Evolutionary conservation across 1,139 yeast species (phyloP), one percentile per base, ranked within the genome.

Genomic region (Hemisphaericaspora lyxosophila): DNA sequence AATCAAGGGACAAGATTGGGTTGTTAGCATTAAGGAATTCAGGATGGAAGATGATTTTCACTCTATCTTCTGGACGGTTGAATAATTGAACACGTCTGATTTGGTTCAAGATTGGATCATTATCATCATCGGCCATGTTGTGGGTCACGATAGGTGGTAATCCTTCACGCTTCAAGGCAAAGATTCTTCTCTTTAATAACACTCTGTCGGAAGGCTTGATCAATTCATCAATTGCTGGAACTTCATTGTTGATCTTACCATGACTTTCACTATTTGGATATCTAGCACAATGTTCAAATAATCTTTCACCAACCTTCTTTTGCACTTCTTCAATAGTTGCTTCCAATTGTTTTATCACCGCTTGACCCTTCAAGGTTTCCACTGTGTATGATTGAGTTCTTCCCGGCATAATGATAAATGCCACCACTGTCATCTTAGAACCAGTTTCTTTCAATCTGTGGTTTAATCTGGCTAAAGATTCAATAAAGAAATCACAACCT

Each of bases 361-460:
- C 97, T 64, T 92, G 98, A 36, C 97, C 96, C 68, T 85, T 86
- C 55, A 92, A 76, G 13, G 97, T 92, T 60, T 92, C 98, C 30
- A 89, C 95, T 1, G 97, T 92, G 65, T 89, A 92, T 1, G 97
- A 89, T 53, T 84, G 84, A 41, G 95, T 90, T 40, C 83, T 80
- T 15, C 97, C 97, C 2, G 98, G 98, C 98, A 92, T 92, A 61
- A 92, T 90, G 54, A 92, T 87, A 60, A 92, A 92, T n/a, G 97
- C 97, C 34, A 92, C 97, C 24, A 92, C 94, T 0, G 97, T 92
- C 73, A 83, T 85, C 53, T 85, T 86, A 11, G 96, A 85, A 28
- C 88, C 89, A 6, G 80, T 63, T 46, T 80, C 82, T 67, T 92
- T 89, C 57, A 92, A 77, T 47, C 81, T 77, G 61, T 90, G 92